Percentiles rank a stretch among this genome's conserved stretches.
Evolutionary conservation across 805 yeast species (phyloP).

Genomic region (Teunomyces gatunensis): DNA sequence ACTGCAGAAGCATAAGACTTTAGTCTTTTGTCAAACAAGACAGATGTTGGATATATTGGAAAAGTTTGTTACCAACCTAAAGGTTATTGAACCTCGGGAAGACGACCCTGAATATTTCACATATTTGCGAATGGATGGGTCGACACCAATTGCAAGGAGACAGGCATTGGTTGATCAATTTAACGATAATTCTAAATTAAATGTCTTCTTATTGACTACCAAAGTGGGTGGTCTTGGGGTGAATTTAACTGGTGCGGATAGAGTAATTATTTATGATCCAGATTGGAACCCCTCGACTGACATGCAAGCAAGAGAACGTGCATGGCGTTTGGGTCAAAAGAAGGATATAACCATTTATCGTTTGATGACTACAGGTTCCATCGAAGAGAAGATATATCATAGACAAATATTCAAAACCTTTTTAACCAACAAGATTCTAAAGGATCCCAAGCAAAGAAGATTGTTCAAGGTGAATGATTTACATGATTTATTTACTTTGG

Average conservation of each 20-base stretch:
- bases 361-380: constrained; percentile 90
- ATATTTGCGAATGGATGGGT: constrained; percentile 90
- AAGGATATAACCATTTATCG: constrained; percentile 88
- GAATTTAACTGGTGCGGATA: constrained; percentile 89
- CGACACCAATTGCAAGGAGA: constrained; percentile 74
- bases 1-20: constrained; percentile 69
- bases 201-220: constrained; percentile 81
- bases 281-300: constrained; percentile 99
- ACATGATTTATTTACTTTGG: constrained; percentile 83
- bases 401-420: constrained; percentile 95
- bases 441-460: constrained; percentile 91
- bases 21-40: constrained; percentile 87
- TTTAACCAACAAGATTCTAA: constrained; percentile 85
- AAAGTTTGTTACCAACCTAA: constrained; percentile 49
- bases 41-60: constrained; percentile 93
- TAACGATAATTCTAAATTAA: constrained; percentile 56
- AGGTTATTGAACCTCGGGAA: constrained; percentile 17
- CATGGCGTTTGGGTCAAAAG: constrained; percentile 96
- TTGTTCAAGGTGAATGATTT: constrained; percentile 91
- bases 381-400: constrained; percentile 95
- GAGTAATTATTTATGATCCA: constrained; percentile 93
- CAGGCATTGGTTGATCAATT: constrained; percentile 80
- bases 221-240: constrained; percentile 96
- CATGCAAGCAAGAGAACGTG: constrained; percentile 93
- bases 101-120: constrained; percentile 23